Percentiles rank a stretch among this genome's conserved stretches.
Conservation (phyloP, 1,284 basidiomycete genomes). For the Ganoderma resinaceum region DNA sequence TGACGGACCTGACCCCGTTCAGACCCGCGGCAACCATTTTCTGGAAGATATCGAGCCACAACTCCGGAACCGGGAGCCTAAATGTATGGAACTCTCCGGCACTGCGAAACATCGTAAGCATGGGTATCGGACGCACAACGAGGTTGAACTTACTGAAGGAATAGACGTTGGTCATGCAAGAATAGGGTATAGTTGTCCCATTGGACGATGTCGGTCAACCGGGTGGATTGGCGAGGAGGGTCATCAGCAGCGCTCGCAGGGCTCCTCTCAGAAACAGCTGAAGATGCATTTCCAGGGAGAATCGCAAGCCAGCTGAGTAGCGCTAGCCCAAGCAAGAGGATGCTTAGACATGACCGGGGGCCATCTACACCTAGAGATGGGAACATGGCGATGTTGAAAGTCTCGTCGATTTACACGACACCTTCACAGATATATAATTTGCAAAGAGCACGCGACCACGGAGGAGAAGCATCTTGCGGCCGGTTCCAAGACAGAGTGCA, state of each 20-base stretch:
- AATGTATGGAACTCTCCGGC: constrained; percentile 87
- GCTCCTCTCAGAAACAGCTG: not conserved
- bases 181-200: constrained; percentile 44
- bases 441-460: not conserved
- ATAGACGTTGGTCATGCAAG: constrained; percentile 42
- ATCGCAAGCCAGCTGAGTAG: not conserved
- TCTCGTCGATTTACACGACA: not conserved
- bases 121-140: too few species aligned
- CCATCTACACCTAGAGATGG: not conserved
- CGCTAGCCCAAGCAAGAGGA: not conserved
- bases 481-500: not conserved
- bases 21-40: constrained; percentile 83
- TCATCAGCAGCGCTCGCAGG: constrained; percentile 19
- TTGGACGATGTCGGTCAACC: constrained; percentile 38
- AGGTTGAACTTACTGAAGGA: constrained; percentile 52
- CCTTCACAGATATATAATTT: not conserved
- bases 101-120: constrained; percentile 34
- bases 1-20: constrained; percentile 58
- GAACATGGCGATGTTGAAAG: not conserved
- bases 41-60: constrained; percentile 86
- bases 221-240: constrained; percentile 38
- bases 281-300: not conserved
- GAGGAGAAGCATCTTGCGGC: not conserved
- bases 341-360: not conserved
- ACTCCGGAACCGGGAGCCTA: constrained; percentile 77